These are phyloP conservation scores for Cadophora malorum DNA, from an alignment of 2,329 filamentous ascomycete species.

Conservation along the genomic window DNA sequence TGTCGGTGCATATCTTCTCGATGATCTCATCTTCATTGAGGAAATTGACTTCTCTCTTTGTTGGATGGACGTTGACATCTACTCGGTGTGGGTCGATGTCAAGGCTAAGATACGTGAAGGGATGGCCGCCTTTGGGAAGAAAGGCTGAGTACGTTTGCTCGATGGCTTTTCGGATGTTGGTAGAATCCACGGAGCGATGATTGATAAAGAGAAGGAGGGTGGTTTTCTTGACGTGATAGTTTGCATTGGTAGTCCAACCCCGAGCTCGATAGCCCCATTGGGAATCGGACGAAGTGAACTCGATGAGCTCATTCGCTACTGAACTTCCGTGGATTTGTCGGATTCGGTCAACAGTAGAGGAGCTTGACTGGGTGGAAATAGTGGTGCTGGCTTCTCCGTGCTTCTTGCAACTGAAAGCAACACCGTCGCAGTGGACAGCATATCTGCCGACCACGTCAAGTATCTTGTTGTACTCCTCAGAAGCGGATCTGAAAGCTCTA, in stretches of 20 bases:
- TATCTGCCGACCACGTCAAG: slow-evolving; percentile 94
- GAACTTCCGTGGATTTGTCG: slow-evolving; percentile 85
- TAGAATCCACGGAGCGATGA: slow-evolving; percentile 90
- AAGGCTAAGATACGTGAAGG: slow-evolving; percentile 90
- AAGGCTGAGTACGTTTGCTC: slow-evolving; percentile 90
- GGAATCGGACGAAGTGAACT: slow-evolving; percentile 73
- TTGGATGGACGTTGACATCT: slow-evolving; percentile 97
- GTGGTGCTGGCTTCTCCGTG: slow-evolving; percentile 85
- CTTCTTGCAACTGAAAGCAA: slow-evolving; percentile 97
- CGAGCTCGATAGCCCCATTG: slow-evolving; percentile 85
- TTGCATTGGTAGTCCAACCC: slow-evolving; percentile 88
- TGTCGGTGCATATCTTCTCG: slow-evolving; percentile 80
- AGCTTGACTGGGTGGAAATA: slow-evolving; percentile 77
- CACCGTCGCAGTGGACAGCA: slow-evolving; percentile 87
- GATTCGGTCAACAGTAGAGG: slow-evolving; percentile 80
- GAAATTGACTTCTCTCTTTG: slow-evolving; percentile 96
- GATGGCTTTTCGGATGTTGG: slow-evolving; percentile 83
- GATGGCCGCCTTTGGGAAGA: slow-evolving; percentile 91
- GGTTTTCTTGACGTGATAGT: slow-evolving; percentile 92
- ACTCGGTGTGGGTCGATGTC: slow-evolving; percentile 92
- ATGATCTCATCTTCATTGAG: slow-evolving; percentile 97
- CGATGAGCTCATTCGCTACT: slow-evolving; percentile 87
- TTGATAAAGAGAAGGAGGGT: slow-evolving; percentile 94
- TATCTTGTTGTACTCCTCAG: slow-evolving; percentile 98
- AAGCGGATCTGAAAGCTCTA: slow-evolving; percentile 85